Evolutionary conservation across 2,329 filamentous ascomycete genomes (phyloP).

Genomic region (Talaromyces piceae): DNA sequence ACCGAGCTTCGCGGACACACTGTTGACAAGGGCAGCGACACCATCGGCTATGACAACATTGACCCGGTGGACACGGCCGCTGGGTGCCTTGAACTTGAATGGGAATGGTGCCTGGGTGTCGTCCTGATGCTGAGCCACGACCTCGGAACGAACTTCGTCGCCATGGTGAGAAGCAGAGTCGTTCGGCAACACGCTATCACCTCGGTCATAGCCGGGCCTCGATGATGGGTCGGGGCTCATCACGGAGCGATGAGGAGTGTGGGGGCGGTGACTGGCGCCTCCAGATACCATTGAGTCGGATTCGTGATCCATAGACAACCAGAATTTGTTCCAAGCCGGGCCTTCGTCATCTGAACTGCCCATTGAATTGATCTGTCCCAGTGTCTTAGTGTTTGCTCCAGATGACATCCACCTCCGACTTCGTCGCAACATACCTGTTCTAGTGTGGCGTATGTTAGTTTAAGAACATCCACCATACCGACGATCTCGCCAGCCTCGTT

Average conservation of each 20-base stretch:
- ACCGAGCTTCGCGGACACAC: slow-evolving; percentile 78
- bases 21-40: slow-evolving; percentile 67
- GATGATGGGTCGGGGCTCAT: slow-evolving; percentile 67
- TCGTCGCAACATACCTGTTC: slow-evolving; percentile 60
- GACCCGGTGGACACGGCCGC: slow-evolving; percentile 84
- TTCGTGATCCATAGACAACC: slow-evolving; percentile 90
- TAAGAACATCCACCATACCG: slow-evolving; percentile 98
- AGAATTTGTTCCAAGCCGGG: slow-evolving; percentile 99
- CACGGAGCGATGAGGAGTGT: slow-evolving; percentile 62
- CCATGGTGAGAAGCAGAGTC: slow-evolving; percentile 94
- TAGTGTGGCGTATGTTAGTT: slow-evolving; percentile 93
- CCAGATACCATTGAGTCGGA: slow-evolving; percentile 95
- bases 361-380: slow-evolving; percentile 72
- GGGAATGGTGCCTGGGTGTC: slow-evolving; percentile 66
- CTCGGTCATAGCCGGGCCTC: slow-evolving; percentile 56
- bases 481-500: slow-evolving; percentile 95
- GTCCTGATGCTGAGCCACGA: slow-evolving; percentile 52
- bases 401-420: background rate
- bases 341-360: slow-evolving; percentile 80
- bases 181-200: slow-evolving; percentile 81
- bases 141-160: slow-evolving; percentile 63
- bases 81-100: slow-evolving; percentile 98
- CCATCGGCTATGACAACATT: slow-evolving; percentile 77
- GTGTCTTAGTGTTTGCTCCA: background rate
- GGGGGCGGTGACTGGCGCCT: slow-evolving; percentile 68